Evolutionary conservation across 352 stramenopile genomes (phyloP), one percentile per base, ranked within the genome.

Genomic region (Globisporangium heterothallicum): DNA sequence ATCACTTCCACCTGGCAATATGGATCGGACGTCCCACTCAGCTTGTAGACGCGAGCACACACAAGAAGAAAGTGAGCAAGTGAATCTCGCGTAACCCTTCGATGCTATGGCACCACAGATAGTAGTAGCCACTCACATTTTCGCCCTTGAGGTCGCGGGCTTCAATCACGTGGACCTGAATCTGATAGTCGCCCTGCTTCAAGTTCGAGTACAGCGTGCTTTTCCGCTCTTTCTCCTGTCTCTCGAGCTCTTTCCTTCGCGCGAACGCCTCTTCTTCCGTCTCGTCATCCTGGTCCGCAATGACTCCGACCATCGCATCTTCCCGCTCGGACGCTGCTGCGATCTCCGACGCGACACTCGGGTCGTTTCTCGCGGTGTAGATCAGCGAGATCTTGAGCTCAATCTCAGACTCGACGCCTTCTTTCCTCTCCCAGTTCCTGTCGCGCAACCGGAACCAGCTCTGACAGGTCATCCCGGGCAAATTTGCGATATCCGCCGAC

Each of bases 141-240:
- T 96, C 87, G 5, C 80, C 78, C 41, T 97, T 95, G 46, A 97
- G 77, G 47, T 94, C 83, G 3, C 84, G 68, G 6, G 80, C 84
- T 62, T 96, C 84, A 42, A 96, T 93, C 18, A 94, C 62, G 53
- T 95, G 86, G 0, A 95, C 79, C 41, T 91, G 81, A 13, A 94
- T 57, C 49, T 91, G 76, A 56, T 91, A 95, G 45, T 95, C 78
- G 0, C 85, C 83, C 29, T 91, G 72, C 21, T 75, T 75, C 25
- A 92, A 41, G 13, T 72, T 74, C 5, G 72, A 61, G 29, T 72
- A 77, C 49, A 86, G 46, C 1, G 64, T 65, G 14, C 67, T 72
- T 6, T 66, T 67, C 16, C 75, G 67, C 52, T 83, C 78, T 3
- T 45, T 63, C 26, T 87, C 78, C n/a, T 78, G 61, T 0, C 67